Evolutionary conservation across 2,329 filamentous ascomycete species (phyloP), one percentile per base, ranked within the genome.

Genomic region (Stemphylium lycopersici): DNA sequence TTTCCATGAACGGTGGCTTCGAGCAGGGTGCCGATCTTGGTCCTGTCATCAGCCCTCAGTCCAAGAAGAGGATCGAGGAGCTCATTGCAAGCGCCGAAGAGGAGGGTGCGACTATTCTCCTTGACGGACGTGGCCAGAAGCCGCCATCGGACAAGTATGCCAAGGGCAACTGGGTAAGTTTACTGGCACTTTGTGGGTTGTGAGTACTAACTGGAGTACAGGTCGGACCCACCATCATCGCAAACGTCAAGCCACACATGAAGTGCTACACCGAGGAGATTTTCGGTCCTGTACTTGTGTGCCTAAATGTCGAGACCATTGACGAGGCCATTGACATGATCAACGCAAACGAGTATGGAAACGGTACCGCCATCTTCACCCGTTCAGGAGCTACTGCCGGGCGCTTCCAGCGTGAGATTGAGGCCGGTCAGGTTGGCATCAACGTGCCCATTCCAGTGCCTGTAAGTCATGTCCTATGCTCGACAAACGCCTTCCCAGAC

Each of bases 271-370:
- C 78, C 56, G 88, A 95, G 76, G 90, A 95, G 77, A 91, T 95
- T 70, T 95, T 95, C 62, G 90, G 90, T 2, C 90, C 90, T 2
- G 90, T 95, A 8, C 83, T 95, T 15, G 89, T 95, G 52, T 92
- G 89, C 79, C 80, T 95, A 59, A 90, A 90, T 68, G 88, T 89
- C 15, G 84, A 88, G 37, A 91, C 89, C 5, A 83, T 93, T 50
- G 89, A 93, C 70, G 89, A 91, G 48, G 90, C 90, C 33, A 87
- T 95, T 66, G 84, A 89, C 29, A 79, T 93, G 61, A 93, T 95
- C 81, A 95, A 95, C 79, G 81, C 79, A 56, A 95, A 95, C 78
- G 89, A 92, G 76, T 95, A 95, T 75, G 90, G 90, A 65, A 95
- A 95, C 80, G 90, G 90, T 62, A 87, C 87, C 10, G 90, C 91